These are phyloP conservation scores for Globisporangium carolinianum DNA, from an alignment of 352 stramenopile genomes.

Conservation along the genomic window DNA sequence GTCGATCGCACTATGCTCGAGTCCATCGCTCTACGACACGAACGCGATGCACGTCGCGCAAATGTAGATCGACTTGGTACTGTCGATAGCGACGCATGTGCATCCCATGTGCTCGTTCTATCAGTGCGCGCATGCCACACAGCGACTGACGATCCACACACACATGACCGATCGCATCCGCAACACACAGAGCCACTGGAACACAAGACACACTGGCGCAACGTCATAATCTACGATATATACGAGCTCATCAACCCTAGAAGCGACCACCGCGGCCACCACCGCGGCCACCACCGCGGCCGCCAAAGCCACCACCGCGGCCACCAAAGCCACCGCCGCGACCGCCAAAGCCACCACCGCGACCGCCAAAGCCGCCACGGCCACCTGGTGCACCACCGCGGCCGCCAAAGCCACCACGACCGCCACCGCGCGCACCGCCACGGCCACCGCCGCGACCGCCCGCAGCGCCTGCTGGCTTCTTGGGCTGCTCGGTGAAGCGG, in stretches of 20 bases:
- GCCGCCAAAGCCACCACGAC: slow-evolving; percentile 27
- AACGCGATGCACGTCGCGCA: too few species aligned
- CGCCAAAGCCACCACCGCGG: slow-evolving; percentile 23
- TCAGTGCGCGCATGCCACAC: too few species aligned
- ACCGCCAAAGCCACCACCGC: slow-evolving; percentile 19
- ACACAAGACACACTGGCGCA: not conserved
- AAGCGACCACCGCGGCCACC: slow-evolving; percentile 27
- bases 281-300: slow-evolving; percentile 24
- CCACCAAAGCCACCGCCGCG: slow-evolving; percentile 21
- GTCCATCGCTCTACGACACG: too few species aligned
- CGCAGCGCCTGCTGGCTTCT: slow-evolving; percentile 41
- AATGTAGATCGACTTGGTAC: too few species aligned
- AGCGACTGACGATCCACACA: too few species aligned
- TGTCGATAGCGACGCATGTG: too few species aligned
- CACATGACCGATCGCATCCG: not conserved
- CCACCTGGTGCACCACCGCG: slow-evolving; percentile 26
- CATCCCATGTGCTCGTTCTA: too few species aligned
- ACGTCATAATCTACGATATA: too few species aligned
- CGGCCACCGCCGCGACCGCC: slow-evolving; percentile 32
- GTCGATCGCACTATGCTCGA: too few species aligned
- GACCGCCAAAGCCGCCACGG: slow-evolving; percentile 18
- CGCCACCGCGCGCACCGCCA: slow-evolving; percentile 29
- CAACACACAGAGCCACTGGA: not conserved
- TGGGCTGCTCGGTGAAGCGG: slow-evolving; percentile 93
- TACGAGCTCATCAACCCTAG: slow-evolving; percentile 12